Conservation (phyloP, 345 rosid species). For the Acer campestre region DNA sequence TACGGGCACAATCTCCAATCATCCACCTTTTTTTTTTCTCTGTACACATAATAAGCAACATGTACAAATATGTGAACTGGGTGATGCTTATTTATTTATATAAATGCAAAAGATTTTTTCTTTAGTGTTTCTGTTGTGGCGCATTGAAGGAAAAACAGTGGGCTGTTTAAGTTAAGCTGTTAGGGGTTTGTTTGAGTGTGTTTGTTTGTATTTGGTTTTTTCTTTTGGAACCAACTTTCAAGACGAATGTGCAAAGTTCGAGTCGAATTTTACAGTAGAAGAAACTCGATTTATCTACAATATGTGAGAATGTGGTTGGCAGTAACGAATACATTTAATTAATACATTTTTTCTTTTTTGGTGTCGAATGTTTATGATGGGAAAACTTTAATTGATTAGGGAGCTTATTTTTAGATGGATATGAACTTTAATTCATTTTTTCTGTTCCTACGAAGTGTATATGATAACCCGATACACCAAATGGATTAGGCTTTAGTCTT, state of each 20-base stretch:
- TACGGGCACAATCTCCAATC: constrained; percentile 54
- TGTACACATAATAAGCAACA: neutral
- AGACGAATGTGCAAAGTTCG: neutral
- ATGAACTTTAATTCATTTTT: no score
- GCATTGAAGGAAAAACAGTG: no score
- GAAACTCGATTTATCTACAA: neutral
- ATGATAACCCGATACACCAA: neutral
- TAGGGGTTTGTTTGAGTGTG: no score
- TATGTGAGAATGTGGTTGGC: neutral
- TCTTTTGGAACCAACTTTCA: neutral
- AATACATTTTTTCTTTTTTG: neutral
- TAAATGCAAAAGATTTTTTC: neutral
- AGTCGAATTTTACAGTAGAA: neutral
- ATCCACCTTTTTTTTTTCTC: neutral
- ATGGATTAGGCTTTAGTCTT: neutral
- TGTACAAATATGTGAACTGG: neutral
- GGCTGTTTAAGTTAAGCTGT: no score
- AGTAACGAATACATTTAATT: neutral
- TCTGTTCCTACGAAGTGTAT: neutral
- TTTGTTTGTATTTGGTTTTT: no score
- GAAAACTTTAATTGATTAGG: neutral
- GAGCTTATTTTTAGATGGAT: neutral
- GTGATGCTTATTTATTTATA: neutral
- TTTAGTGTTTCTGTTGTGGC: neutral
- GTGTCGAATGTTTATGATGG: neutral